Percentiles rank a stretch among this genome's conserved stretches.
Evolutionary conservation across 1,284 basidiomycete genomes (phyloP).

Genomic region (Schizophyllum amplum): DNA sequence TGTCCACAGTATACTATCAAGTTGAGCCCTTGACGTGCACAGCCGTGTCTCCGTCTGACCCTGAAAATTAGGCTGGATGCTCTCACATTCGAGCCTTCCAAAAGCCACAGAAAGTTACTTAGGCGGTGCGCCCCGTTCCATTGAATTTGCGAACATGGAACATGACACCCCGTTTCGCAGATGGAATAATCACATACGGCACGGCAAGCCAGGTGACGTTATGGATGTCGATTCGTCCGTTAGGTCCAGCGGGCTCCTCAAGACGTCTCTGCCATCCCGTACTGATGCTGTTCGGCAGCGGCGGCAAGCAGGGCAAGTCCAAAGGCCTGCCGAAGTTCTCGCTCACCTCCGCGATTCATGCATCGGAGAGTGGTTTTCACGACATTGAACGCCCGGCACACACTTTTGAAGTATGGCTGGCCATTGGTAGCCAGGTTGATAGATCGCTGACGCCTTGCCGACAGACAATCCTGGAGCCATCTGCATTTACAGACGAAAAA

Average conservation of each 20-base stretch:
- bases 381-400: conserved; percentile 21
- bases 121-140: conserved; percentile 38
- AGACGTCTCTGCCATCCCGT: neutral
- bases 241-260: neutral
- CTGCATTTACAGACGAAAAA: conserved; percentile 75
- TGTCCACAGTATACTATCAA: conserved; percentile 93
- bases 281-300: neutral
- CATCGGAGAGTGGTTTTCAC: conserved; percentile 25
- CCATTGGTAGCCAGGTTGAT: neutral
- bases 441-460: conserved; percentile 6
- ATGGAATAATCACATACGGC: conserved; percentile 70
- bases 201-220: conserved; percentile 33
- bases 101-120: conserved; percentile 72
- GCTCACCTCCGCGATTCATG: conserved; percentile 41
- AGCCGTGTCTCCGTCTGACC: conserved; percentile 3
- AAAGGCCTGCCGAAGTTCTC: conserved; percentile 24
- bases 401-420: conserved; percentile 42
- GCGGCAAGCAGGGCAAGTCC: conserved; percentile 9
- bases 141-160: neutral
- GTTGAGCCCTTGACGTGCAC: conserved; percentile 23
- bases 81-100: conserved; percentile 61
- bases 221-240: conserved; percentile 16
- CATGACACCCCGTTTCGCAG: conserved; percentile 24
- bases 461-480: conserved; percentile 70
- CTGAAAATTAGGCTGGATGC: conserved; percentile 56